Conservation (phyloP, 106 monocot genomes). For the Cymbidium sinense region DNA sequence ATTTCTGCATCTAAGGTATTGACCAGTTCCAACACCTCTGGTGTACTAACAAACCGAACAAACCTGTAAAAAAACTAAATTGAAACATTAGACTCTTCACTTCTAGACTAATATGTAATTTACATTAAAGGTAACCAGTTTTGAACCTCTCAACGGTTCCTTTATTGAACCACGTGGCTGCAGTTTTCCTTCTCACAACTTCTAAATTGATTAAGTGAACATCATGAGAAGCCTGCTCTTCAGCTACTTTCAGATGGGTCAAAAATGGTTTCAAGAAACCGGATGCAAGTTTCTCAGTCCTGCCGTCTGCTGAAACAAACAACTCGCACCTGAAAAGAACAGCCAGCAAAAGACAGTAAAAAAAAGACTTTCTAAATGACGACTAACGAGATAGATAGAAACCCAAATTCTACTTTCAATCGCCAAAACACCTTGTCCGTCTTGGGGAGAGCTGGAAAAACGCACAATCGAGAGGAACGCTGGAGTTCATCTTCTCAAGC, state of each 20-base stretch:
- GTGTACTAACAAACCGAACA: constrained; percentile 96
- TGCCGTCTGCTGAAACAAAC: constrained; percentile 71
- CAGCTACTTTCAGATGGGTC: constrained; percentile 71
- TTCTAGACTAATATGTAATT: background rate
- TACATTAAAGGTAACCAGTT: background rate
- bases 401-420: background rate
- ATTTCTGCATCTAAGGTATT: constrained; percentile 89
- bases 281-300: constrained; percentile 83
- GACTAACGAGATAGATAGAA: background rate
- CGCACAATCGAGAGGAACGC: constrained; percentile 65
- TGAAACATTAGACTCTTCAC: background rate
- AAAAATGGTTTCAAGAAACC: constrained; percentile 90
- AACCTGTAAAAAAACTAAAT: constrained; percentile 44
- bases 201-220: constrained; percentile 36
- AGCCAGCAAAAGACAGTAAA: background rate
- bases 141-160: constrained; percentile 27
- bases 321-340: constrained; percentile 69
- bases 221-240: constrained; percentile 55
- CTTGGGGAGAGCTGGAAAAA: constrained; percentile 86
- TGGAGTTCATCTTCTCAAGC: constrained; percentile 51
- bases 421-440: constrained; percentile 45
- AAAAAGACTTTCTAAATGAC: background rate
- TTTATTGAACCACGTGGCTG: constrained; percentile 24
- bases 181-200: constrained; percentile 19
- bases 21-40: constrained; percentile 84